These are phyloP conservation scores for Boletus austroedulis DNA, from an alignment of 1,284 basidiomycete species.

Conservation along the genomic window DNA sequence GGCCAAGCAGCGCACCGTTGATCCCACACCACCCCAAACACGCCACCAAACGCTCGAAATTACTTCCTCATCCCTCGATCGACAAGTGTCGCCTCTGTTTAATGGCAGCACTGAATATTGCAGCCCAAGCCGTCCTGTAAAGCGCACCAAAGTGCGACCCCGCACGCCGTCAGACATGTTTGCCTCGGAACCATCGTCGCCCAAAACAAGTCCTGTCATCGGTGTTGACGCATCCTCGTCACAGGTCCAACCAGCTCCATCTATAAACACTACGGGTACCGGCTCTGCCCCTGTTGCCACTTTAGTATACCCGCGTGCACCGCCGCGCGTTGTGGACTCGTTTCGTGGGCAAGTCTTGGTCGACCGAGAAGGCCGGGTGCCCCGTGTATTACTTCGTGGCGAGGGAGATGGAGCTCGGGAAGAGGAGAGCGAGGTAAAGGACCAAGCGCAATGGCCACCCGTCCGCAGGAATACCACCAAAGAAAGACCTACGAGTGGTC, in stretches of 20 bases:
- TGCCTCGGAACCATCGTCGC: slow-evolving; percentile 18
- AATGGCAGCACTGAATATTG: background rate
- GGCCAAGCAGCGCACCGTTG: background rate
- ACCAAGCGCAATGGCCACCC: slow-evolving; percentile 21
- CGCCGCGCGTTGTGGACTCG: slow-evolving; percentile 27
- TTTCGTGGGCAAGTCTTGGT: slow-evolving; percentile 21
- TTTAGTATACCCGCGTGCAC: slow-evolving; percentile 10
- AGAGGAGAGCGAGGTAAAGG: background rate
- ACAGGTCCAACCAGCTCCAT: background rate
- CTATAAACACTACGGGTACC: background rate
- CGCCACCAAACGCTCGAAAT: slow-evolving; percentile 2
- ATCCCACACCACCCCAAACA: background rate
- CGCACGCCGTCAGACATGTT: slow-evolving; percentile 18
- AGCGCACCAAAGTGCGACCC: slow-evolving; percentile 10
- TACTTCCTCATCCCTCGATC: background rate
- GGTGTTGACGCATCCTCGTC: background rate
- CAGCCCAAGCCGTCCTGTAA: slow-evolving; percentile 1
- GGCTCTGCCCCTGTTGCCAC: background rate
- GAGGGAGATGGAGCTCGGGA: background rate
- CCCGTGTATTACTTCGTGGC: background rate
- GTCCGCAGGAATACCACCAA: slow-evolving; percentile 4
- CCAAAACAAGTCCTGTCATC: background rate
- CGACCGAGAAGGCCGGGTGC: slow-evolving; percentile 23
- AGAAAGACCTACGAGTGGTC: background rate
- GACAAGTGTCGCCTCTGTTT: background rate